Conservation (phyloP, 306 rosid species). For the Pyrus betulifolia region DNA sequence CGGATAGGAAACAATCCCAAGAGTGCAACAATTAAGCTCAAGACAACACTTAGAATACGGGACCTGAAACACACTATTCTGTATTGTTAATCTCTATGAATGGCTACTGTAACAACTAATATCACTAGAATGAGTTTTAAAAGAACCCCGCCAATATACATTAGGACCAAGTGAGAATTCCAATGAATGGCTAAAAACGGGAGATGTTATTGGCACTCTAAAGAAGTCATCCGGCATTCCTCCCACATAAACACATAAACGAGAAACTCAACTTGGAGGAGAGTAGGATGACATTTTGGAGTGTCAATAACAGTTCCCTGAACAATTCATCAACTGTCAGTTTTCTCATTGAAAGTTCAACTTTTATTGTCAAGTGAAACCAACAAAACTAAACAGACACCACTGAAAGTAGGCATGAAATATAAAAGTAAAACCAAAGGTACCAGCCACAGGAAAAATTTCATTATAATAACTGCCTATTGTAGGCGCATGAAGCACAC, state of each 20-base stretch:
- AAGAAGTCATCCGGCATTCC: too few species aligned
- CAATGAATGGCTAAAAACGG: neutral
- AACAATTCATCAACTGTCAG: neutral
- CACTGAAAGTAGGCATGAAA: neutral
- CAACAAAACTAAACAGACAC: neutral
- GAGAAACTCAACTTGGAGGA: too few species aligned
- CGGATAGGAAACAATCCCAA: constrained; percentile 57
- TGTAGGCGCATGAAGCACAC: neutral
- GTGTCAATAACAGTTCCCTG: neutral
- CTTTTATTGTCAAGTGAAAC: neutral
- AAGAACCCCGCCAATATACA: neutral
- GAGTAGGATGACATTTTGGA: too few species aligned
- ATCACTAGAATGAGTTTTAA: neutral
- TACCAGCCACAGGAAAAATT: neutral
- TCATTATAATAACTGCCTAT: neutral
- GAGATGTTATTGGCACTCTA: too few species aligned
- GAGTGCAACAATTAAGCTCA: constrained; percentile 43
- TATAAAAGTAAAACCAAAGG: neutral
- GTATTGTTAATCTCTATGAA: constrained; percentile 15
- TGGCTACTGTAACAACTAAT: neutral
- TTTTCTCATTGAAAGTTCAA: neutral
- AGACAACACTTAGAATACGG: constrained; percentile 32
- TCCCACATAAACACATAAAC: too few species aligned
- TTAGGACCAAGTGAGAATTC: constrained; percentile 11
- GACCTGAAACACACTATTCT: constrained; percentile 47